These are phyloP conservation scores for Pseudocercospora crystallina DNA, from an alignment of 2,329 filamentous ascomycete species.

Conservation along the genomic window DNA sequence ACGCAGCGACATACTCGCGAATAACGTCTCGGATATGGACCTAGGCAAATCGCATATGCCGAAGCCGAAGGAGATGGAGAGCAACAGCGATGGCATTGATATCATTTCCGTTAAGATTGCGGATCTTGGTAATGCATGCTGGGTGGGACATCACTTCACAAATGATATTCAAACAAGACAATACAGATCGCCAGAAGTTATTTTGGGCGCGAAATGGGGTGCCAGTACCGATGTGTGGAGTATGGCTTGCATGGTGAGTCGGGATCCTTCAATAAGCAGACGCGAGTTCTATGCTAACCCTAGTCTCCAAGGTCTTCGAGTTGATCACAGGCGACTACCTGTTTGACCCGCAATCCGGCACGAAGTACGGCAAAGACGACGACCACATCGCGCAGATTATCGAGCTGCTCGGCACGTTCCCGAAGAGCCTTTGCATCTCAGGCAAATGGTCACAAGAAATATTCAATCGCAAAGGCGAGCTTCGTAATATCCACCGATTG, in stretches of 20 bases:
- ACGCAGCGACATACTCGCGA: conserved; percentile 71
- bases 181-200: conserved; percentile 95
- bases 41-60: conserved; percentile 69
- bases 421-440: conserved; percentile 84
- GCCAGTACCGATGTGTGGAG: conserved; percentile 99
- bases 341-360: conserved; percentile 96
- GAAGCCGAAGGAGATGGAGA: conserved; percentile 60
- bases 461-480: conserved; percentile 95
- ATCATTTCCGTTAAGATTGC: conserved; percentile 99
- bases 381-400: conserved; percentile 99
- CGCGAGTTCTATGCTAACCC: conserved; percentile 12
- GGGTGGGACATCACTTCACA: conserved; percentile 98
- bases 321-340: conserved; percentile 97
- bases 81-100: conserved; percentile 60
- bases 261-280: neutral
- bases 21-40: conserved; percentile 92
- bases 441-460: conserved; percentile 99
- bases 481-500: conserved; percentile 94
- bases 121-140: conserved; percentile 96
- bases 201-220: conserved; percentile 95
- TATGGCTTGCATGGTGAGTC: conserved; percentile 94
- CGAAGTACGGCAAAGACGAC: conserved; percentile 98
- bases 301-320: conserved; percentile 75
- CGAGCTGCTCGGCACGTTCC: conserved; percentile 89
- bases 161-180: conserved; percentile 98